Evolutionary conservation across 176 grass and related monocot species (phyloP), one percentile per base, ranked within the genome.

Genomic region (Areca catechu): DNA sequence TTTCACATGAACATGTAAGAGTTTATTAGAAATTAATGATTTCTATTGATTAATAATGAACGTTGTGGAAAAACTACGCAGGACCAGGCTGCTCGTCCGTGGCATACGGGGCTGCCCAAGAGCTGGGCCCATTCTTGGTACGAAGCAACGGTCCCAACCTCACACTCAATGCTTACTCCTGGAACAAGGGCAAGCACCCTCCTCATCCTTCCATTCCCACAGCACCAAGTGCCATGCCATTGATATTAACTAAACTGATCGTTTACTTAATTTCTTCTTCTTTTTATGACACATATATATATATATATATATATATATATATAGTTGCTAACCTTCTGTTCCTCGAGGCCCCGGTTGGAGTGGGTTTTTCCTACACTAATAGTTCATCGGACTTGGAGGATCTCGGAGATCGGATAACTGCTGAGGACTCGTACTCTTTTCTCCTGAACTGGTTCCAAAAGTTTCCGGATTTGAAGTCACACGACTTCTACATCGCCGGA

Each of bases 301-400:
- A n/a, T n/a, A n/a, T n/a, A n/a, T n/a, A n/a, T n/a, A n/a, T n/a
- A n/a, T n/a, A n/a, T n/a, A n/a, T n/a, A n/a, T n/a, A n/a, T n/a
- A n/a, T 70, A 96, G 91, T 82, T 28, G 91, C 71, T 71, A 96
- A 96, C 54, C 71, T 96, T 60, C 65, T 96, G 75, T 96, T 96
- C 83, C 74, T 96, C 1, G 91, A 96, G 51, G 27, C 91, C 20
- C 91, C 91, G 47, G 83, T 96, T 0, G 86, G 91, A 51, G 91
- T 96, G 51, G 91, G 91, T 10, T 96, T 90, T 81, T 96, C 91
- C 54, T 96, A 96, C 74, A 87, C 80, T 24, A 96, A 96, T 56
- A 25, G 54, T 71, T 76, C 92, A 19, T 60, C 66, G 25, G 86
- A 96, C 62, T 79, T 96, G 68, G 24, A 22, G 17, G 71, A 73